These are phyloP conservation scores for Cantharellus anzutake DNA, from an alignment of 768 basidiomycete genomes.

Conservation along the genomic window DNA sequence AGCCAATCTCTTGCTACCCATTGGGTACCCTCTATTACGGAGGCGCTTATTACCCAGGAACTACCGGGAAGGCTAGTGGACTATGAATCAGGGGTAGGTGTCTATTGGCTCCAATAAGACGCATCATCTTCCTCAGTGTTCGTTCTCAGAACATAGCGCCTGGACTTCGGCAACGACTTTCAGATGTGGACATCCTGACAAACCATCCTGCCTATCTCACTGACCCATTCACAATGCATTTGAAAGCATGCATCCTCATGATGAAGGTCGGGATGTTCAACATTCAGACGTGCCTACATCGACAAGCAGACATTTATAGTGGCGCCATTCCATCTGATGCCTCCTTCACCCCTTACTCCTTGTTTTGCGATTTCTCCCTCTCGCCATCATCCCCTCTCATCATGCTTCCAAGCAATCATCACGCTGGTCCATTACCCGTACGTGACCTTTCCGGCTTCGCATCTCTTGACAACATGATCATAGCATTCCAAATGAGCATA, in stretches of 20 bases:
- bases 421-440: neutral
- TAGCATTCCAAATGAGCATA: constrained; percentile 2
- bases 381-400: neutral
- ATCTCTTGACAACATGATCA: constrained; percentile 3
- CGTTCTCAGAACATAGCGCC: neutral
- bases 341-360: neutral
- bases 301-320: neutral
- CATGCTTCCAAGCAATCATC: neutral
- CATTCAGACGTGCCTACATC: neutral
- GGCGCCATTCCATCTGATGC: neutral
- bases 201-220: constrained; percentile 4
- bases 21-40: neutral
- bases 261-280: constrained; percentile 7
- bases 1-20: neutral
- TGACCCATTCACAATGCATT: constrained; percentile 7
- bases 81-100: constrained; percentile 2
- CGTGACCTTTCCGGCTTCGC: constrained; percentile 7
- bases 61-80: constrained; percentile 2
- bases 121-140: neutral
- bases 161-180: constrained; percentile 2
- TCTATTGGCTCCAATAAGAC: neutral
- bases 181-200: constrained; percentile 2
- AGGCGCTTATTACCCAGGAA: constrained; percentile 5
- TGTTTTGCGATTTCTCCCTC: neutral
- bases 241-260: constrained; percentile 6